Evolutionary conservation across 2,329 filamentous ascomycete genomes (phyloP).

Genomic region (Fonsecaea nubica): DNA sequence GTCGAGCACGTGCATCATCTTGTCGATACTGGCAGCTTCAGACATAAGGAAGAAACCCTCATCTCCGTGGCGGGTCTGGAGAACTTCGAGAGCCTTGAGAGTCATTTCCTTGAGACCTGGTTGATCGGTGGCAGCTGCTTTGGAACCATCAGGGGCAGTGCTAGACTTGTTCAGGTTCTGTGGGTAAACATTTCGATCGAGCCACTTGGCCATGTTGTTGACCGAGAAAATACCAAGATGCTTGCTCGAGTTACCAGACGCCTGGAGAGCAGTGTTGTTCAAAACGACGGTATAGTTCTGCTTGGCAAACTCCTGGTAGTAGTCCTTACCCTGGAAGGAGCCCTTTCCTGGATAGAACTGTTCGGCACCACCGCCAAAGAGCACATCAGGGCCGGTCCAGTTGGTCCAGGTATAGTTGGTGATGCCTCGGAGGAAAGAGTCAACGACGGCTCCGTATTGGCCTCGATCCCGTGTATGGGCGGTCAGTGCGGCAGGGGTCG

Average conservation of each 20-base stretch:
- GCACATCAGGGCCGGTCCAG: conserved; percentile 76
- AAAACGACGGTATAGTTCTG: conserved; percentile 73
- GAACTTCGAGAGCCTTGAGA: conserved; percentile 80
- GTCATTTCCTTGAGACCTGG: conserved; percentile 91
- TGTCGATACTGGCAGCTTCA: conserved; percentile 84
- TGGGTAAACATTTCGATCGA: conserved; percentile 75
- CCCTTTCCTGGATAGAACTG: conserved; percentile 72
- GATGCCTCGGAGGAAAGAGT: conserved; percentile 76
- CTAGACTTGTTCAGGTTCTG: conserved; percentile 70
- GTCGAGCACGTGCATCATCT: conserved; percentile 86
- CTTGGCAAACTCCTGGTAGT: conserved; percentile 72
- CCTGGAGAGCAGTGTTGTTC: conserved; percentile 74
- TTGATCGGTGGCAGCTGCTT: conserved; percentile 71
- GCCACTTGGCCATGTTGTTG: conserved; percentile 79
- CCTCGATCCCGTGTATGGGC: conserved; percentile 74
- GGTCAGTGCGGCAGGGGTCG: conserved; percentile 77
- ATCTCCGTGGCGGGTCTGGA: conserved; percentile 69
- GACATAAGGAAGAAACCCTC: conserved; percentile 88
- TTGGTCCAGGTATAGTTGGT: conserved; percentile 83
- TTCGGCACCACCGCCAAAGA: conserved; percentile 82
- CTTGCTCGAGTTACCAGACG: conserved; percentile 63
- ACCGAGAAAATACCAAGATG: conserved; percentile 80
- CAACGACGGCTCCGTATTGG: conserved; percentile 74
- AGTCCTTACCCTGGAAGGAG: conserved; percentile 74
- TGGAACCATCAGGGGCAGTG: conserved; percentile 72